Conservation (phyloP, 225 moss, liverwort and hornwort species). For the Lunularia cruciata region DNA sequence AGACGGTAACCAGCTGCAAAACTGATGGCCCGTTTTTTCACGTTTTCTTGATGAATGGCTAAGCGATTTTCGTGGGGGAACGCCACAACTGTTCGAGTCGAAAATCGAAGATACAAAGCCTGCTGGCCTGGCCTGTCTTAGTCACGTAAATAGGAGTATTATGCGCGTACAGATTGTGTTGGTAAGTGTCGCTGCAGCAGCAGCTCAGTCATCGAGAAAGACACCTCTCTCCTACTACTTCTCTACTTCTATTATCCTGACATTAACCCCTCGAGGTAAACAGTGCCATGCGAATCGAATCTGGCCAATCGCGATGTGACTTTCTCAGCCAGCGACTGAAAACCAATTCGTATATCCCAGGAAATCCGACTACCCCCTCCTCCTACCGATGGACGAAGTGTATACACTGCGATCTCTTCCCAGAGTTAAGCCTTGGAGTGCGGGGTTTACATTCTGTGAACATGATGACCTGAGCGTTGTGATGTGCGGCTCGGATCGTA, state of each 20-base stretch:
- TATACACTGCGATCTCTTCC: too few species aligned
- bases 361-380: too few species aligned
- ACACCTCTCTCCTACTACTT: too few species aligned
- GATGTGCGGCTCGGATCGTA: too few species aligned
- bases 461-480: too few species aligned
- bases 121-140: too few species aligned
- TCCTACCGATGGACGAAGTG: too few species aligned
- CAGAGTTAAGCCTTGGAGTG: too few species aligned
- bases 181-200: background rate
- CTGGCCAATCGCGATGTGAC: slow-evolving; percentile 4
- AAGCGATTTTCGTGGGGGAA: background rate
- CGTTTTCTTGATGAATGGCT: background rate
- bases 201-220: slow-evolving; percentile 5
- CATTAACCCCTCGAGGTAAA: slow-evolving; percentile 2
- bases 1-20: background rate
- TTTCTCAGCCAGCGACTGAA: too few species aligned
- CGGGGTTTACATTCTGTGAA: too few species aligned
- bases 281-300: slow-evolving; percentile 17
- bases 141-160: background rate
- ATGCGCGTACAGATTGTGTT: slow-evolving; percentile 3
- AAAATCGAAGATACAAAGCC: background rate
- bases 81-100: background rate
- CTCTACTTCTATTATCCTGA: slow-evolving; percentile 9
- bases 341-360: too few species aligned
- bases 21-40: background rate